phyloP scores from a whole-genome alignment of 2,329 filamentous ascomycete genomes.

The Leptosphaerulina australis region DNA sequence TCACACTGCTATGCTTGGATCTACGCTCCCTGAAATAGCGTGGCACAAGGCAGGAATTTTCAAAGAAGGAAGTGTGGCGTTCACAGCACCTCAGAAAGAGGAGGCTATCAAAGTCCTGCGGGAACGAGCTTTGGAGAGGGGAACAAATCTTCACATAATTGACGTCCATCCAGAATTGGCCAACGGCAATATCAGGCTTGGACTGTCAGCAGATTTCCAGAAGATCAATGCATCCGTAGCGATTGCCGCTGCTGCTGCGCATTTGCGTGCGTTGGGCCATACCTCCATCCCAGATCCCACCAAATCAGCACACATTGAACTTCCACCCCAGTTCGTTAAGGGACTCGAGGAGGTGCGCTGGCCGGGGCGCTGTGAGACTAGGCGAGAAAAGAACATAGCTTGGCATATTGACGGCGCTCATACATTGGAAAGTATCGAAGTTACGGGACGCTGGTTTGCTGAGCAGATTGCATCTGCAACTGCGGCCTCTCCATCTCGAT shows the following conservation, averaged over 20 bases:
- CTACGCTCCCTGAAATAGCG: slow-evolving; percentile 79
- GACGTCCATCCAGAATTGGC: slow-evolving; percentile 56
- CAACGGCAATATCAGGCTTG: slow-evolving; percentile 57
- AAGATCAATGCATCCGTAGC: slow-evolving; percentile 67
- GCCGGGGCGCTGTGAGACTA: slow-evolving; percentile 77
- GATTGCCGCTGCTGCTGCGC: slow-evolving; percentile 63
- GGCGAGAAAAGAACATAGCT: slow-evolving; percentile 59
- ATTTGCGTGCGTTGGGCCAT: slow-evolving; percentile 58
- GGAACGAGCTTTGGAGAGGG: slow-evolving; percentile 60
- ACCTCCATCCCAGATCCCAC: slow-evolving; percentile 48
- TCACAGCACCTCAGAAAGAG: slow-evolving; percentile 65
- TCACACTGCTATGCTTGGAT: slow-evolving; percentile 79
- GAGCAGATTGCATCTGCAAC: slow-evolving; percentile 46
- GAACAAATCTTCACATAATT: slow-evolving; percentile 56
- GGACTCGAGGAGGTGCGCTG: slow-evolving; percentile 72
- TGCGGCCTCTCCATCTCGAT: slow-evolving; percentile 31
- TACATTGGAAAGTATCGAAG: slow-evolving; percentile 79
- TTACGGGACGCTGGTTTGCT: slow-evolving; percentile 79
- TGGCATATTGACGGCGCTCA: slow-evolving; percentile 92
- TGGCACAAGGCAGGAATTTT: slow-evolving; percentile 94
- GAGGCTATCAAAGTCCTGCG: slow-evolving; percentile 62
- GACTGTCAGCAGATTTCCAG: slow-evolving; percentile 67
- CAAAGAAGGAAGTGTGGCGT: slow-evolving; percentile 68
- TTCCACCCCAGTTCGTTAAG: slow-evolving; percentile 66
- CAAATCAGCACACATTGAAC: slow-evolving; percentile 38